Evolutionary conservation across 179 eudicot genomes (phyloP).

Genomic region (Sideroxylon spinosum): DNA sequence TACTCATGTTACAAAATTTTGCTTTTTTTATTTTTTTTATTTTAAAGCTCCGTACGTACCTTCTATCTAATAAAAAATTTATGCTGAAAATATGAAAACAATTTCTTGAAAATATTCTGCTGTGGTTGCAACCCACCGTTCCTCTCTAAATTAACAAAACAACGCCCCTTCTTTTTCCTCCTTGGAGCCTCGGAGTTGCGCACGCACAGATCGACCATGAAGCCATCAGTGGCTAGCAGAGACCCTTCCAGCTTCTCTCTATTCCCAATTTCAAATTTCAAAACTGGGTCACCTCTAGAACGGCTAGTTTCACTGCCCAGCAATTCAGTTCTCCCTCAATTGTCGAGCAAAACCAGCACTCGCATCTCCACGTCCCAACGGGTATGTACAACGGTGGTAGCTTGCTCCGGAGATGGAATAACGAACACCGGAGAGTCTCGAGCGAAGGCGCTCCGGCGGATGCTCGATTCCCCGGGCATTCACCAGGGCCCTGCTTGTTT

Average conservation of each 20-base stretch:
- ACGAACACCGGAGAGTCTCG: slow-evolving; percentile 27
- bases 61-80: too few relatives aligned
- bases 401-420: slow-evolving; percentile 7
- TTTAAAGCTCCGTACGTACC: too few relatives aligned
- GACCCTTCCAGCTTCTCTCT: background rate
- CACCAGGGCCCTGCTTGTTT: slow-evolving; percentile 96
- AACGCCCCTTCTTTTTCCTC: too few relatives aligned
- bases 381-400: background rate
- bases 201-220: background rate
- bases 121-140: too few relatives aligned
- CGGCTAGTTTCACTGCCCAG: slow-evolving; percentile 6
- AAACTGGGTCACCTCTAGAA: background rate
- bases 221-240: background rate
- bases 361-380: background rate
- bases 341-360: background rate
- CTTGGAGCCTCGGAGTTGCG: too few relatives aligned
- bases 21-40: too few relatives aligned
- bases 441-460: slow-evolving; percentile 45
- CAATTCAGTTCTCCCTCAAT: background rate
- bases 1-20: too few relatives aligned
- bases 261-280: background rate
- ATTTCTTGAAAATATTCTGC: too few relatives aligned
- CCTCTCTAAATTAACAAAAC: too few relatives aligned
- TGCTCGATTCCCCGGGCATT: slow-evolving; percentile 62
- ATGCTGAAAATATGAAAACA: too few relatives aligned